These are phyloP conservation scores for Fraxinus ornus DNA, from an alignment of 305 asterid species.

Conservation along the genomic window DNA sequence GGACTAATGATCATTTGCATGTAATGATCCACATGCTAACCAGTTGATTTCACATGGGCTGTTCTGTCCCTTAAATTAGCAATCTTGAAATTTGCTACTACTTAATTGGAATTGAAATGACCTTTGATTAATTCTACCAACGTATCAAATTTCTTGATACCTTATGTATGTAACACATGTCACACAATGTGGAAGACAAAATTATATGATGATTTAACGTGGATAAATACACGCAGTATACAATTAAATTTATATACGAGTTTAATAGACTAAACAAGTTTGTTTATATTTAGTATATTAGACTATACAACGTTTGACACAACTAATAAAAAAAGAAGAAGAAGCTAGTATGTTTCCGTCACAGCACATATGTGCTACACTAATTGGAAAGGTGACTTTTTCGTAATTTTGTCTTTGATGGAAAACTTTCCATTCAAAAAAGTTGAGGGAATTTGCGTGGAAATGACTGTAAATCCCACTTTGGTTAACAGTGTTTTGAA, in stretches of 20 bases:
- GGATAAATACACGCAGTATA: neutral
- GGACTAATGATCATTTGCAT: conserved; percentile 36
- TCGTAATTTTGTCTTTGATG: conserved; percentile 14
- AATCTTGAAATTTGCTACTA: neutral
- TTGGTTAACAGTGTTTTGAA: neutral
- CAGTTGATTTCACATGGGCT: conserved; percentile 63
- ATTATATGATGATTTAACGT: neutral
- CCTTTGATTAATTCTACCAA: neutral
- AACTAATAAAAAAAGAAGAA: no score
- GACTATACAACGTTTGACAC: neutral
- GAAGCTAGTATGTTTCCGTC: neutral
- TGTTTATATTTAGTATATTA: no score
- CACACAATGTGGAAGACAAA: neutral
- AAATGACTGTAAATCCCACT: conserved; percentile 34
- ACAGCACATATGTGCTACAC: neutral
- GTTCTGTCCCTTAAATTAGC: conserved; percentile 32
- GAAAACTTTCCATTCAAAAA: conserved; percentile 9
- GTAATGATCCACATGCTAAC: conserved; percentile 15
- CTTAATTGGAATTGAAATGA: neutral
- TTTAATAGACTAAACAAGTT: neutral
- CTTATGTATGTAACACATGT: neutral
- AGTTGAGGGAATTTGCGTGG: conserved; percentile 41
- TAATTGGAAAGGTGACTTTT: conserved; percentile 9
- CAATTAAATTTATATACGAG: neutral
- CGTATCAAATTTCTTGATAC: neutral